These are phyloP conservation scores for Glycine soja DNA, from an alignment of 306 rosid species.

Conservation along the genomic window DNA sequence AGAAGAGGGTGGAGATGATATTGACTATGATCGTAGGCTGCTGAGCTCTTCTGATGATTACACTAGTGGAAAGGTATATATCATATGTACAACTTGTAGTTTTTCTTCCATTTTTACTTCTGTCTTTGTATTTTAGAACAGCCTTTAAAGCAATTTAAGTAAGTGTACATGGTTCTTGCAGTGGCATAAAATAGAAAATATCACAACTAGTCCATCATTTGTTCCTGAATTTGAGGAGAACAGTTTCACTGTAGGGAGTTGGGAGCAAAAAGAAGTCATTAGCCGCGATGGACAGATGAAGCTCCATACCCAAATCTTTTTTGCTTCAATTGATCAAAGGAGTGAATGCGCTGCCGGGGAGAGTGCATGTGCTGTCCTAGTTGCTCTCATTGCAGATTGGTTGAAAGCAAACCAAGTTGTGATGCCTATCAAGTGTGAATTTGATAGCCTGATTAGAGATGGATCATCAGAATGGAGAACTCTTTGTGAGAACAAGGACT, in stretches of 20 bases:
- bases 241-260: constrained; percentile 70
- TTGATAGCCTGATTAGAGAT: constrained; percentile 75
- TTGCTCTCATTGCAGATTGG: constrained; percentile 77
- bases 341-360: constrained; percentile 74
- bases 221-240: constrained; percentile 76
- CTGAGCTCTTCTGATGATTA: constrained; percentile 70
- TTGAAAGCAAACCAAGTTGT: constrained; percentile 60
- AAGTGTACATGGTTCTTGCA: constrained; percentile 36
- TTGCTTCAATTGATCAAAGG: constrained; percentile 81
- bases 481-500: constrained; percentile 69
- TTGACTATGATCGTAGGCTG: constrained; percentile 82
- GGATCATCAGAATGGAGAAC: constrained; percentile 82
- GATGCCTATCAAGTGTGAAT: constrained; percentile 77
- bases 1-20: constrained; percentile 89
- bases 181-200: constrained; percentile 67
- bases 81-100: neutral
- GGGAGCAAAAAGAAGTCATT: constrained; percentile 75
- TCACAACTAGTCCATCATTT: constrained; percentile 56
- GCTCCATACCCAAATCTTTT: constrained; percentile 71
- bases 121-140: neutral
- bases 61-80: constrained; percentile 24
- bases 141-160: neutral
- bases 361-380: constrained; percentile 84
- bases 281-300: constrained; percentile 73
- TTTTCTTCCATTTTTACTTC: neutral